phyloP scores from a whole-genome alignment of 306 rosid genomes.

The Cajanus cajan region DNA sequence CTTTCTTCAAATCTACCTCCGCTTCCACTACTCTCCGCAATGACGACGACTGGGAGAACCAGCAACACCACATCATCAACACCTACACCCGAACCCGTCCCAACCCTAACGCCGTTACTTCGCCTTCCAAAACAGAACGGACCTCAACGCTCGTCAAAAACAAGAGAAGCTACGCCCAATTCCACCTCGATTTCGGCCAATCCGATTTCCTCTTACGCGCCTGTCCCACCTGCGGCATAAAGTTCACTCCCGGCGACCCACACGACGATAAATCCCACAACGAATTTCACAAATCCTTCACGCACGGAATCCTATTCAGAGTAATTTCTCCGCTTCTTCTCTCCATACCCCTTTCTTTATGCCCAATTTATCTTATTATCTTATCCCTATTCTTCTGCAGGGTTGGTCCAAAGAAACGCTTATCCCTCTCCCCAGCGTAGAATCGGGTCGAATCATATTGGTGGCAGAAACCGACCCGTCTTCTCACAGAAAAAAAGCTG shows the following conservation, averaged over 20 bases:
- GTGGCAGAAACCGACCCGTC: conserved; percentile 54
- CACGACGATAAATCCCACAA: conserved; percentile 72
- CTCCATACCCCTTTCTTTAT: not conserved
- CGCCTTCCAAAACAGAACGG: not conserved
- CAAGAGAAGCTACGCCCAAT: conserved; percentile 84
- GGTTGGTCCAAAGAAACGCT: conserved; percentile 69
- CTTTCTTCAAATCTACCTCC: conserved; percentile 58
- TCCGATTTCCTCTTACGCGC: conserved; percentile 63
- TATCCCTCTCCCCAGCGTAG: conserved; percentile 24
- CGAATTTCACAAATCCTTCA: conserved; percentile 60
- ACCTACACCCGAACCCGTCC: conserved; percentile 47
- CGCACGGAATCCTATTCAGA: conserved; percentile 67
- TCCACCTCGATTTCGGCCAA: conserved; percentile 78
- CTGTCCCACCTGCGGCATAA: conserved; percentile 62
- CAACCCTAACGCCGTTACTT: conserved; percentile 9
- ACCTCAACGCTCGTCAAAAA: conserved; percentile 45
- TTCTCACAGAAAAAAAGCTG: conserved; percentile 66
- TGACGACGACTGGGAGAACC: conserved; percentile 59
- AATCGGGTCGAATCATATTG: conserved; percentile 50
- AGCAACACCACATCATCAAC: conserved; percentile 40
- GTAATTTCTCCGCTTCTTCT: conserved; percentile 21
- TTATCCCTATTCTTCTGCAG: conserved; percentile 36
- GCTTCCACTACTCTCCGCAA: not conserved
- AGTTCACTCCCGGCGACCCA: conserved; percentile 63
- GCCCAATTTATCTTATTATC: not conserved